A percentile compares a stretch with the other conserved stretches of the same genome.
phyloP scores from a whole-genome alignment of 768 basidiomycete species.

The Vararia minispora region DNA sequence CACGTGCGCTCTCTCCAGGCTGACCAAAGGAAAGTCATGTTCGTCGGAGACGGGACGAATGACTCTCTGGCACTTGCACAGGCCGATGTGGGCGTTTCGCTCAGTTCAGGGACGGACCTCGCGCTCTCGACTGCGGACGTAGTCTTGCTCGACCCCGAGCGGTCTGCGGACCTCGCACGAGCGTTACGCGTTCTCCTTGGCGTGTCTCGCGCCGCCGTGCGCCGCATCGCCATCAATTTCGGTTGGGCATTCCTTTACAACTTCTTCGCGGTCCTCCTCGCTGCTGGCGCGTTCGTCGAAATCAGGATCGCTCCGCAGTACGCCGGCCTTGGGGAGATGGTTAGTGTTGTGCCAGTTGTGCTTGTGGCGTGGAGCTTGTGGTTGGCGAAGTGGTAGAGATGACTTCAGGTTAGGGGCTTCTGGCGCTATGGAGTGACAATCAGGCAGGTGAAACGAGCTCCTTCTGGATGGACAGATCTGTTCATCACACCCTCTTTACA shows the following conservation, averaged over 20 bases:
- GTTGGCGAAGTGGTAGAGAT: slow-evolving; percentile 6
- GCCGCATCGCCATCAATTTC: slow-evolving; percentile 25
- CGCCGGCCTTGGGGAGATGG: slow-evolving; percentile 33
- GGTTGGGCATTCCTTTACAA: slow-evolving; percentile 32
- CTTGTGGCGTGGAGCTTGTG: slow-evolving; percentile 21
- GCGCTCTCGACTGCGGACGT: slow-evolving; percentile 36
- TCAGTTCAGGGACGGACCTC: slow-evolving; percentile 23
- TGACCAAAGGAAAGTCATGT: slow-evolving; percentile 22
- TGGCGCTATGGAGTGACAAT: too few relatives aligned
- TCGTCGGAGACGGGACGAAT: slow-evolving; percentile 44
- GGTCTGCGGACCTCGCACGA: slow-evolving; percentile 19
- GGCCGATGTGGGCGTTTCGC: slow-evolving; percentile 37
- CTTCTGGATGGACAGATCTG: too few relatives aligned
- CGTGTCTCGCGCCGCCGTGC: slow-evolving; percentile 23
- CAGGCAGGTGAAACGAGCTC: too few relatives aligned
- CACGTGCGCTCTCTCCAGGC: slow-evolving; percentile 20
- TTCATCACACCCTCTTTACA: too few relatives aligned
- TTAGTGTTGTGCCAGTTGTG: slow-evolving; percentile 31
- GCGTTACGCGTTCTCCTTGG: slow-evolving; percentile 29
- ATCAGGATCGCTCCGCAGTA: slow-evolving; percentile 28
- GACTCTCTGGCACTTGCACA: slow-evolving; percentile 39
- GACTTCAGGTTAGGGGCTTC: too few relatives aligned
- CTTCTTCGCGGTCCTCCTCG: slow-evolving; percentile 35
- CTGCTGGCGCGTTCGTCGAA: slow-evolving; percentile 35
- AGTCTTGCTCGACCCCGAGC: slow-evolving; percentile 25